Conservation (phyloP, 441 rosid genomes). For the Pelargonium citronellum region DNA sequence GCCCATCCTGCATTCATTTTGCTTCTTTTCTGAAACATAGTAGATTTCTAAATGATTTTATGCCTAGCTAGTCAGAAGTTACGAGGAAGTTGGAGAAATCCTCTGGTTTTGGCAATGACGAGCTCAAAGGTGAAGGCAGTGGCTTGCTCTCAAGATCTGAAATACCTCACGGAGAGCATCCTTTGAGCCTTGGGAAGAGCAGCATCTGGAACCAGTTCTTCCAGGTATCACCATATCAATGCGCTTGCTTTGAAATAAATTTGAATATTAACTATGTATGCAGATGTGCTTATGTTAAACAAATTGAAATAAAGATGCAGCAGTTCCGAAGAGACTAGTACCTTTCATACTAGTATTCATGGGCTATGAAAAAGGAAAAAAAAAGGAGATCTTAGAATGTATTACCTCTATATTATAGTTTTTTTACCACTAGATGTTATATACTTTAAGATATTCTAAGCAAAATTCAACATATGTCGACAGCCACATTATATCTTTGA, state of each 20-base stretch:
- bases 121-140: conserved; percentile 39
- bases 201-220: conserved; percentile 93
- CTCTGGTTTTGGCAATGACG: conserved; percentile 40
- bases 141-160: conserved; percentile 73
- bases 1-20: not conserved
- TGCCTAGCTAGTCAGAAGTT: conserved; percentile 97
- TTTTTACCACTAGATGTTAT: not conserved
- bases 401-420: not conserved
- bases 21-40: conserved; percentile 21
- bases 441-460: not conserved
- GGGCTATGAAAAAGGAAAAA: not conserved
- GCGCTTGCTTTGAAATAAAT: conserved; percentile 8
- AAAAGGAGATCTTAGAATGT: not conserved
- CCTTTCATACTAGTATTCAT: not conserved
- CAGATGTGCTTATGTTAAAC: not conserved
- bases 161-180: conserved; percentile 84
- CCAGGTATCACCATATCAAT: conserved; percentile 49
- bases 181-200: conserved; percentile 77
- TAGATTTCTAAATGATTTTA: conserved; percentile 55
- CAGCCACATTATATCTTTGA: not conserved
- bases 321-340: not conserved
- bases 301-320: not conserved
- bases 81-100: conserved; percentile 83
- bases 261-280: not conserved
- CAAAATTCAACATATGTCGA: not conserved